Conservation (phyloP, 306 rosid species). For the Mucuna pruriens region DNA sequence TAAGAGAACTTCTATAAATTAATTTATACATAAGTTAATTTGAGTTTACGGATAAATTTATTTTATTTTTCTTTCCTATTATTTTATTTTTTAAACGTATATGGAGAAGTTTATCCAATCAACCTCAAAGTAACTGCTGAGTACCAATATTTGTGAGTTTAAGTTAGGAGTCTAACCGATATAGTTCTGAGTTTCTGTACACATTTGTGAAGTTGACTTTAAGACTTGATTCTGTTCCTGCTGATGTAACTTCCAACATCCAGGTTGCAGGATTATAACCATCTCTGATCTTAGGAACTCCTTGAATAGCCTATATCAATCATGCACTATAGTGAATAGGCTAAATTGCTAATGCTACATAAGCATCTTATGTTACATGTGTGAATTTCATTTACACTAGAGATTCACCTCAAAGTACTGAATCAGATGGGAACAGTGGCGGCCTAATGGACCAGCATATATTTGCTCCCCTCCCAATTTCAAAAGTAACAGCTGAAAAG, state of each 20-base stretch:
- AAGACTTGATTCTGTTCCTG: slow-evolving; percentile 65
- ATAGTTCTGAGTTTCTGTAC: slow-evolving; percentile 50
- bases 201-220: slow-evolving; percentile 60
- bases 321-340: slow-evolving; percentile 3
- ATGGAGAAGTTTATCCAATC: no score
- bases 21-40: no score
- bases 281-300: slow-evolving; percentile 75
- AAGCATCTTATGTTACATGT: not conserved
- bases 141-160: not conserved
- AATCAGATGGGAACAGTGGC: slow-evolving; percentile 61
- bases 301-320: slow-evolving; percentile 61
- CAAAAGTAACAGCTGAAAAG: slow-evolving; percentile 72
- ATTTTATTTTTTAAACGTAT: no score
- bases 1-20: no score
- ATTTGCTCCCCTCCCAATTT: slow-evolving; percentile 87
- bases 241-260: slow-evolving; percentile 91
- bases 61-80: no score
- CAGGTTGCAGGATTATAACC: slow-evolving; percentile 93
- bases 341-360: not conserved
- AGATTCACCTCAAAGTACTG: slow-evolving; percentile 75
- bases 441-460: slow-evolving; percentile 79
- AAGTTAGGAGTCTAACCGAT: slow-evolving; percentile 37
- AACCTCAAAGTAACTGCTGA: not conserved
- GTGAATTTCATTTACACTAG: slow-evolving; percentile 12
- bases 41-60: no score